Evolutionary conservation across 108 stramenopile genomes (phyloP), one percentile per base, ranked within the genome.

Genomic region (Seminavis robusta): DNA sequence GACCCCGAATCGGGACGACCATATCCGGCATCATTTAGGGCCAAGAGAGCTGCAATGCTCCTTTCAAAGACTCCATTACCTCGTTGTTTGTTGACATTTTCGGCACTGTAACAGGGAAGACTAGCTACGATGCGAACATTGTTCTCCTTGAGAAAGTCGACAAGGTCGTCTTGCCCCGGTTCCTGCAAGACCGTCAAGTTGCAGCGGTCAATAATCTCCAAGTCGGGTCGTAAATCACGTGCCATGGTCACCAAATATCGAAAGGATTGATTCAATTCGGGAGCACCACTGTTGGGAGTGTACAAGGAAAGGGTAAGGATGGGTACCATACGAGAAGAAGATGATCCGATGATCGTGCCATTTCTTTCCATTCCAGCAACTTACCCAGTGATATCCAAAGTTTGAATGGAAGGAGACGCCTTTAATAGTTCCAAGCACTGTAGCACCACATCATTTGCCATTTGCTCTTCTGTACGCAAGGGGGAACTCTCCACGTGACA

Each of bases 401-500:
- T 95, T 21, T 74, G 76, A 11, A 98, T 77, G 6, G 73, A 71
- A 1, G 95, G 95, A 10, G 94, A 78, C 41, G 71, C 67, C 39
- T 65, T 56, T 1, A 97, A 56, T 3, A 98, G 57, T 42, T 87
- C 66, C 20, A 98, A 54, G 67, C 95, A 97, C 28, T 71, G 79
- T 0, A 94, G 86, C 0, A 95, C 95, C 23, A 89, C 76, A 52
- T 90, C 94, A n/a, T 76, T 67, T 43, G 81, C 82, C 90, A 92
- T 92, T 59, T 86, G 92, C 61, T 86, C 86, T 28, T 85, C 77
- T 40, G 63, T 90, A 11, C 96, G 85, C 33, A 92, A 55, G 0
- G 98, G 98, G n/a, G 90, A 93, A 23, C 80, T 83, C 65, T 98
- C 98, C 23, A 96, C 95, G 58, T 96, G 95, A 73, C 94, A 94